Evolutionary conservation across 2,329 filamentous ascomycete genomes (phyloP).

Genomic region (Colletotrichum phormii): DNA sequence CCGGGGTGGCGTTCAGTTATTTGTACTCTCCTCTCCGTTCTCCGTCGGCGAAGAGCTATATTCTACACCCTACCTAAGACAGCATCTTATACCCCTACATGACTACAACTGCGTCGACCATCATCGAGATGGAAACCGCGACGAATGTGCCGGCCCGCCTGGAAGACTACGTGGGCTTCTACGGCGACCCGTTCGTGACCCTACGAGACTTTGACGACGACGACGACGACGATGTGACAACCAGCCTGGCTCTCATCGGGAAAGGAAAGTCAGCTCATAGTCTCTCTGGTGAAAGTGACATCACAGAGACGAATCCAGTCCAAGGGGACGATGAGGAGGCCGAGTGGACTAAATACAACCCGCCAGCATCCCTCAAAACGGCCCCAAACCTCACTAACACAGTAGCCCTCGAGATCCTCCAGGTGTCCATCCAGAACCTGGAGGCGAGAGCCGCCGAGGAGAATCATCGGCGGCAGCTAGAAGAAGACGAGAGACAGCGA

Average conservation of each 20-base stretch:
- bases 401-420: slow-evolving; percentile 54
- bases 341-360: slow-evolving; percentile 61
- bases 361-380: slow-evolving; percentile 55
- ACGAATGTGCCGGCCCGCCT: neutral
- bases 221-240: neutral
- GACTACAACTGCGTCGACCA: neutral
- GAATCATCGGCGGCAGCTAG: slow-evolving; percentile 43
- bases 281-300: neutral
- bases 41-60: neutral
- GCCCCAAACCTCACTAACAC: slow-evolving; percentile 52
- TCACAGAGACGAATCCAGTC: slow-evolving; percentile 40
- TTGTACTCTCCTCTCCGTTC: neutral
- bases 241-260: neutral
- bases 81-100: neutral
- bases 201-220: slow-evolving; percentile 37
- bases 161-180: slow-evolving; percentile 45
- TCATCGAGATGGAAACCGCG: slow-evolving; percentile 8
- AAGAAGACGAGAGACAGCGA: slow-evolving; percentile 42
- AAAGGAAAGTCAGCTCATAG: slow-evolving; percentile 38
- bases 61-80: too few relatives aligned
- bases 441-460: slow-evolving; percentile 50
- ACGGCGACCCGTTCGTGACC: slow-evolving; percentile 44
- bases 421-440: slow-evolving; percentile 59
- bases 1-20: neutral
- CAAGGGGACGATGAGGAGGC: slow-evolving; percentile 42